Evolutionary conservation across 176 grass and related monocot species (phyloP).

Genomic region (Eleusine indica): DNA sequence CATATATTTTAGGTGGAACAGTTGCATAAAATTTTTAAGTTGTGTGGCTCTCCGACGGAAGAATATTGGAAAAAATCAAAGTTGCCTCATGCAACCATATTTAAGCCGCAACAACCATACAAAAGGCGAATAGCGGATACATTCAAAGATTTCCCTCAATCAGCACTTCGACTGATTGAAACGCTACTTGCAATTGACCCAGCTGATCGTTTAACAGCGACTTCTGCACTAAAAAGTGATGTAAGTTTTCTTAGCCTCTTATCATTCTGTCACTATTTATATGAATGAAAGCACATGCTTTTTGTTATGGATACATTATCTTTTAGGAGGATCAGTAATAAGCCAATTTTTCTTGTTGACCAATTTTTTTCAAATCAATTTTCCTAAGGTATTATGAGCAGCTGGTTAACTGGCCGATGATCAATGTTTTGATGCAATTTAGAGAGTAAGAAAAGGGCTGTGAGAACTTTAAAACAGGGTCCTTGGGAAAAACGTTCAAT

Average conservation of each 20-base stretch:
- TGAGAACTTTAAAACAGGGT: background rate
- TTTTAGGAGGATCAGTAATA: background rate
- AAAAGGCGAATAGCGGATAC: conserved; percentile 72
- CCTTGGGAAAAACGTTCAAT: background rate
- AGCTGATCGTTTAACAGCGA: conserved; percentile 75
- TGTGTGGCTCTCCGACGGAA: conserved; percentile 82
- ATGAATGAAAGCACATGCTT: conserved; percentile 1
- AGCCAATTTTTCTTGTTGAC: background rate
- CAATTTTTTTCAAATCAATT: background rate
- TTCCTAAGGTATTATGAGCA: background rate
- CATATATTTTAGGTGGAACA: conserved; percentile 73
- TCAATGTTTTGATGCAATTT: conserved; percentile 3
- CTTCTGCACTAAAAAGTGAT: conserved; percentile 69
- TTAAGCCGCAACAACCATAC: conserved; percentile 86
- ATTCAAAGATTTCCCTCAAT: conserved; percentile 85
- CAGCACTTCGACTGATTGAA: conserved; percentile 81
- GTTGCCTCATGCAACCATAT: conserved; percentile 88
- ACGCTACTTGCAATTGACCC: conserved; percentile 78
- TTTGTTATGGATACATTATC: conserved; percentile 11
- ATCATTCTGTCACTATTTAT: conserved; percentile 19
- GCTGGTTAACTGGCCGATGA: background rate
- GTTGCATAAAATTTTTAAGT: conserved; percentile 93
- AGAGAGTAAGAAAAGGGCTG: background rate
- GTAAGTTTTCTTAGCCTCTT: conserved; percentile 56
- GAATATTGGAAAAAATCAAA: conserved; percentile 96